These are phyloP conservation scores for Triticum monococcum DNA, from an alignment of 176 grass and related monocot species.

Conservation along the genomic window DNA sequence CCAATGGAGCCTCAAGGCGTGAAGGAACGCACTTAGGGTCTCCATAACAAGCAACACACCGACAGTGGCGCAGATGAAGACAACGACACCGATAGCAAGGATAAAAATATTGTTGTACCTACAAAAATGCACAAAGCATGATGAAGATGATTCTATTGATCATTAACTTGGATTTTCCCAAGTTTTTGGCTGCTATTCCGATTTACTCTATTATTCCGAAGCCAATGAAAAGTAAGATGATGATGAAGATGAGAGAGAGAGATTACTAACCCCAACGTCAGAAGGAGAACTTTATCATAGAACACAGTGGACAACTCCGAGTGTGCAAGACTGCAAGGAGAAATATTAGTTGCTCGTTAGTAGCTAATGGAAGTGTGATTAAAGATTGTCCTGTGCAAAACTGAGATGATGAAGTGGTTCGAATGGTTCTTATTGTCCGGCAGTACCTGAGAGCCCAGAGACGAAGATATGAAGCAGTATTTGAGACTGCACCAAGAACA, in stretches of 20 bases:
- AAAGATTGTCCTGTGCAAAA: neutral
- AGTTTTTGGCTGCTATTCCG: no score
- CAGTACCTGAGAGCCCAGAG: slow-evolving; percentile 94
- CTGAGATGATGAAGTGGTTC: neutral
- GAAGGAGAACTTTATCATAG: slow-evolving; percentile 87
- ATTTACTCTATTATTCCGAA: no score
- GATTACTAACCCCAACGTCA: slow-evolving; percentile 66
- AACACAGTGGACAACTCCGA: slow-evolving; percentile 89
- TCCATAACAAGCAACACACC: slow-evolving; percentile 98
- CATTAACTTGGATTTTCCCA: no score
- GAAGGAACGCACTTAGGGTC: slow-evolving; percentile 90
- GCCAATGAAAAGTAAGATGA: no score
- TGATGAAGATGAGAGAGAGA: neutral
- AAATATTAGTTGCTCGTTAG: slow-evolving; percentile 24
- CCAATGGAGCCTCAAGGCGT: slow-evolving; percentile 98
- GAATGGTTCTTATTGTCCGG: neutral
- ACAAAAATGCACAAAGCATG: slow-evolving; percentile 24
- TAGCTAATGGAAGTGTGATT: neutral
- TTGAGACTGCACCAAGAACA: slow-evolving; percentile 95
- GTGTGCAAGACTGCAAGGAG: slow-evolving; percentile 77
- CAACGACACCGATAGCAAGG: slow-evolving; percentile 43
- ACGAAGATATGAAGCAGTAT: slow-evolving; percentile 95
- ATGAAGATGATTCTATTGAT: neutral
- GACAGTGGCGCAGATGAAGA: slow-evolving; percentile 75
- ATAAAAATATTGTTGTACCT: slow-evolving; percentile 64